Evolutionary conservation across 2,329 filamentous ascomycete genomes (phyloP).

Genomic region (Setomelanomma holmii): DNA sequence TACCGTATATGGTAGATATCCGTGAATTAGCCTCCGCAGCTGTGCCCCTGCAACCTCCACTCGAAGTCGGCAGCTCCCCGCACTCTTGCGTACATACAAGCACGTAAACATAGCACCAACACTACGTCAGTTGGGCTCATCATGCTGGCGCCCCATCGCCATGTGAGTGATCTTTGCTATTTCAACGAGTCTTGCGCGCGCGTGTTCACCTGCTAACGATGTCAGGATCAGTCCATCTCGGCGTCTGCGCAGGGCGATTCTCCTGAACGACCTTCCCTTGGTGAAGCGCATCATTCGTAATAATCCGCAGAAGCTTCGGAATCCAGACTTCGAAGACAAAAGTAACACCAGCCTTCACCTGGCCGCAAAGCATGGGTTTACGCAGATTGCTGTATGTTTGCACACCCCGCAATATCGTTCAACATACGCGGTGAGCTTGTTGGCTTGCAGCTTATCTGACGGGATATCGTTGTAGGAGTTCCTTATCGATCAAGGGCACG

Average conservation of each 20-base stretch:
- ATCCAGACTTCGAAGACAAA: conserved; percentile 77
- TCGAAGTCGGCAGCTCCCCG: conserved; percentile 14
- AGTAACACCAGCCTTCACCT: conserved; percentile 87
- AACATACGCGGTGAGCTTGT: too few species aligned
- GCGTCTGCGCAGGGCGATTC: conserved; percentile 82
- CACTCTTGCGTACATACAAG: conserved; percentile 5
- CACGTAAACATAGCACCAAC: conserved; percentile 3
- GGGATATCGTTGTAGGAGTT: conserved; percentile 55
- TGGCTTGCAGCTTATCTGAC: too few species aligned
- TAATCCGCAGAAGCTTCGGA: conserved; percentile 74
- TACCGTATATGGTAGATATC: conserved; percentile 31
- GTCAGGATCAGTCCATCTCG: conserved; percentile 76
- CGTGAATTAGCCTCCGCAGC: conserved; percentile 35
- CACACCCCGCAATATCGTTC: too few species aligned
- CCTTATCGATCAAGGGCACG: conserved; percentile 77
- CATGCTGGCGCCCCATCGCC: conserved; percentile 29
- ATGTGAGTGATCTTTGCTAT: conserved; percentile 24
- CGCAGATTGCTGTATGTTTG: conserved; percentile 65
- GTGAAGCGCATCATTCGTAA: conserved; percentile 78
- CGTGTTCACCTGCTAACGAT: neutral
- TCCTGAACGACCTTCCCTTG: conserved; percentile 74
- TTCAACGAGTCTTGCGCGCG: neutral
- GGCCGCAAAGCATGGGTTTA: conserved; percentile 74
- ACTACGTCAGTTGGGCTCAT: conserved; percentile 9
- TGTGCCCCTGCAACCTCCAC: conserved; percentile 17